These are phyloP conservation scores for Amphibolis antarctica DNA, from an alignment of 106 monocot species.

Conservation along the genomic window DNA sequence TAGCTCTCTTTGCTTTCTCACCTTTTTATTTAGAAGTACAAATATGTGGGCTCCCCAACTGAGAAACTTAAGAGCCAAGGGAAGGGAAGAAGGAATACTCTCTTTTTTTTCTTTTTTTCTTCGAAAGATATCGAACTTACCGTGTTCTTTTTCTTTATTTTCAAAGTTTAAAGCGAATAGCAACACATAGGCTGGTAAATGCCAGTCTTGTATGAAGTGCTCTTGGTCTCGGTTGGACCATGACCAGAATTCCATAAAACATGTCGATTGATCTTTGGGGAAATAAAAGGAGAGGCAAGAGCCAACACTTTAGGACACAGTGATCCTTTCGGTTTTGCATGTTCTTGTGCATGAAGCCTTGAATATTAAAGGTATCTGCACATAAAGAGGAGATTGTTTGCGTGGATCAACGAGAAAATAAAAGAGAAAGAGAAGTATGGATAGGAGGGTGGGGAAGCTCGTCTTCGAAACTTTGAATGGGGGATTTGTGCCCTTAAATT, in stretches of 20 bases:
- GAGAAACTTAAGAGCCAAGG: background rate
- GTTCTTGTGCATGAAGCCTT: background rate
- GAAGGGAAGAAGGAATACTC: background rate
- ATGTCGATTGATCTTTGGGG: background rate
- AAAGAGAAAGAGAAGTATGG: background rate
- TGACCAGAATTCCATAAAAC: background rate
- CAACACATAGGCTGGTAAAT: background rate
- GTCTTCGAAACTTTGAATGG: constrained; percentile 13
- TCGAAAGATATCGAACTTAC: background rate
- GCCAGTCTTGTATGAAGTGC: background rate
- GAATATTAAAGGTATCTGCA: background rate
- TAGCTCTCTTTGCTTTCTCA: background rate
- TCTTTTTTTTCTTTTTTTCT: no score
- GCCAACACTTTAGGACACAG: background rate
- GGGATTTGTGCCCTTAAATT: background rate
- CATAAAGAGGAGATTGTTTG: constrained; percentile 1
- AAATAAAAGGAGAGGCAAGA: background rate
- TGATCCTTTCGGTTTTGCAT: background rate
- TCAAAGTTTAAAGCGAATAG: background rate
- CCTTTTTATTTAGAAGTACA: background rate
- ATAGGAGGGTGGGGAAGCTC: constrained; percentile 5
- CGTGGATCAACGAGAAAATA: constrained; percentile 12
- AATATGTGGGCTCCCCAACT: background rate
- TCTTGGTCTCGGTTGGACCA: background rate
- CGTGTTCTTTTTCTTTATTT: background rate